Evolutionary conservation across 2,329 filamentous ascomycete genomes (phyloP), one percentile per base, ranked within the genome.

Genomic region (Furcasterigmium furcatum): DNA sequence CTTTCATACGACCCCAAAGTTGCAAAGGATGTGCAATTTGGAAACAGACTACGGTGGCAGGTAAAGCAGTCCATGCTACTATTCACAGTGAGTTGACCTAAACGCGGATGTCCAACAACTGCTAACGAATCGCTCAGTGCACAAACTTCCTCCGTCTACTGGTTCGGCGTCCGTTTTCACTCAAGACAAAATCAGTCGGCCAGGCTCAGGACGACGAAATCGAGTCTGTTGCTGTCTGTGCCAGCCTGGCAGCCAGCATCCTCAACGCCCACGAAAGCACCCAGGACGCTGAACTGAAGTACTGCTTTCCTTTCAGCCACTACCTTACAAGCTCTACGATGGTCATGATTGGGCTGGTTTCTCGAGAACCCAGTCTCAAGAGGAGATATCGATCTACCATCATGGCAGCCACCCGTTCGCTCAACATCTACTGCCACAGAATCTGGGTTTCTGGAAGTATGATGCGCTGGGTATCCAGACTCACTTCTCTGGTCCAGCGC

Each of bases 261-360:
- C 43, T 48, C 13, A 46, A 24, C 39, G 43, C 39, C 3, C 46
- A 48, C 39, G 38, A 46, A 10, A 38, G 24, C 20, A 41, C 46
- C 6, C 41, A 34, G 13, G 46, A 48, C 18, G 41, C 38, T 18
- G 40, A 22, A 12, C 44, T 48, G 18, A 48, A 48, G n/a, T 29
- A 48, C 43, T 46, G 43, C 30, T 49, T 49, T 24, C 44, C 47
- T 2, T 46, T 46, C 40, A 46, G 44, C 8, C 47, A 49, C n/a
- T 46, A 46, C n/a, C 44, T 49, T 1, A 41, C 32, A 1, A 49
- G 47, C 24, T 27, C 44, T 5, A 49, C 41, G 4, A 49, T 49
- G 47, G 41, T 49, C 22, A 46, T 49, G 44, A 29, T 38, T 4
- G 39, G 44, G 16, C 44, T 49, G 1, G 22, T 46, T 12, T 30